Percentiles rank a stretch among this genome's conserved stretches.
These are phyloP conservation scores for Flaveria sonorensis DNA, from an alignment of 129 eudicot genomes.

Conservation along the genomic window DNA sequence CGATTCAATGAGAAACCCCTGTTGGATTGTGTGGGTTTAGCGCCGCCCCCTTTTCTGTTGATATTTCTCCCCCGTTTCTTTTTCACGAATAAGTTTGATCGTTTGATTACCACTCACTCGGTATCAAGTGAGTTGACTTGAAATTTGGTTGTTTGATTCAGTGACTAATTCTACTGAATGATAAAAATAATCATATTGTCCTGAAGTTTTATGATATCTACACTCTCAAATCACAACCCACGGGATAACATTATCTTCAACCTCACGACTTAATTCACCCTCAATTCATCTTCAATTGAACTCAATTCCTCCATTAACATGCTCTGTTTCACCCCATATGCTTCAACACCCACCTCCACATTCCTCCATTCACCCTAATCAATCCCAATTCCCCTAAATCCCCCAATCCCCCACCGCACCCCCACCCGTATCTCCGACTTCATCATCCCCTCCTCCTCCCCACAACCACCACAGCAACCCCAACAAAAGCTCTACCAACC, in stretches of 20 bases:
- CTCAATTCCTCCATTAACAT: conserved; percentile 21
- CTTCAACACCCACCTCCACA: conserved; percentile 37
- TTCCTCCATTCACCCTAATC: conserved; percentile 35
- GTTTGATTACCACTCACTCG: too few species aligned
- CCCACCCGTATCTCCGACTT: conserved; percentile 33
- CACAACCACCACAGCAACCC: conserved; percentile 8
- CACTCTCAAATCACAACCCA: background rate
- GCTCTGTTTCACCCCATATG: conserved; percentile 44
- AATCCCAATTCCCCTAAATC: conserved; percentile 29
- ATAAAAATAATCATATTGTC: too few species aligned
- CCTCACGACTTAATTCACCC: conserved; percentile 7
- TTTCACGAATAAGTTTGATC: too few species aligned
- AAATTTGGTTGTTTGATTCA: too few species aligned
- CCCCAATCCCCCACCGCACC: conserved; percentile 21
- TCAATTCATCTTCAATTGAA: too few species aligned
- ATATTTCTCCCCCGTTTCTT: background rate
- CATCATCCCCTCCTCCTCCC: conserved; percentile 38
- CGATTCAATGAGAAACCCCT: background rate
- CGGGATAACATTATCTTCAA: conserved; percentile 34
- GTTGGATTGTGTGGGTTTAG: conserved; percentile 10
- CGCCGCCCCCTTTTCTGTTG: conserved; percentile 4
- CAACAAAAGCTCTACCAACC: conserved; percentile 71
- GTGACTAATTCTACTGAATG: too few species aligned
- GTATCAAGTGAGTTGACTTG: too few species aligned
- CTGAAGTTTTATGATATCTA: too few species aligned